phyloP scores from a whole-genome alignment of 108 stramenopile genomes.

The Nannochloropsis salina region DNA sequence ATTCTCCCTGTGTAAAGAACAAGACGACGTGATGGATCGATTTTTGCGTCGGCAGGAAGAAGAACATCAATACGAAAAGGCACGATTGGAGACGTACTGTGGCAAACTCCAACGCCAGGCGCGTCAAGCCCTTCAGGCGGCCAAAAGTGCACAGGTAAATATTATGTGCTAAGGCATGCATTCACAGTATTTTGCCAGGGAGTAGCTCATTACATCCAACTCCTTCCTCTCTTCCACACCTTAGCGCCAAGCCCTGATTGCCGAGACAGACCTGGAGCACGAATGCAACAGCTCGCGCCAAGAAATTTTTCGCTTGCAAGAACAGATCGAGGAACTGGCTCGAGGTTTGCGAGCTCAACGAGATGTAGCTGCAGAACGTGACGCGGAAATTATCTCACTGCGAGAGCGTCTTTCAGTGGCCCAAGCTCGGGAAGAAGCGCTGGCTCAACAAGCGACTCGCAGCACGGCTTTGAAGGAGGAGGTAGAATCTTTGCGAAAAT shows the following conservation, averaged over 20 bases:
- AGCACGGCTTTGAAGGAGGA: not conserved
- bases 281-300: not conserved
- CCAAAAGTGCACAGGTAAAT: not conserved
- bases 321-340: not conserved
- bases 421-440: not conserved
- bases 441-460: not conserved
- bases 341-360: not conserved
- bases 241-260: not conserved
- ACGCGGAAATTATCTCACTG: not conserved
- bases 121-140: not conserved
- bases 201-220: too few species aligned
- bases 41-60: not conserved
- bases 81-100: not conserved
- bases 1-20: not conserved
- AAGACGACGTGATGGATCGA: not conserved
- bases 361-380: not conserved
- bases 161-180: not conserved
- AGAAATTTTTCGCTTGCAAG: not conserved
- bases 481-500: not conserved
- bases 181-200: not conserved
- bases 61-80: constrained; percentile 4
- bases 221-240: not conserved
- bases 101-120: not conserved
- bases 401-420: not conserved
- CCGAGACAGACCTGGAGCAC: not conserved